Conservation (phyloP, 2,329 filamentous ascomycete species). For the Penicillium decumbens region DNA sequence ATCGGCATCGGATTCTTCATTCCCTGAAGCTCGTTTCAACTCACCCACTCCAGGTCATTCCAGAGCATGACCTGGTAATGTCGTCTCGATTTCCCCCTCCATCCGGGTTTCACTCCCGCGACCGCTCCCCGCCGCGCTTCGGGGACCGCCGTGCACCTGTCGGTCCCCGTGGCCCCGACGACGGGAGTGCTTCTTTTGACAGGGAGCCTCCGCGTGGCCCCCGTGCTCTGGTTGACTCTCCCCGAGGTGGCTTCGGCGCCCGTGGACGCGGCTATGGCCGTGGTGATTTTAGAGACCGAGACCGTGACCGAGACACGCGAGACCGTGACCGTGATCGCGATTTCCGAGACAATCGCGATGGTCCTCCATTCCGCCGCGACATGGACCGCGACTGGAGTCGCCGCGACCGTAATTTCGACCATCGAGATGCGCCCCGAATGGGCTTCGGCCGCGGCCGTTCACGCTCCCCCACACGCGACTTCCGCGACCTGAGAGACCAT, state of each 20-base stretch:
- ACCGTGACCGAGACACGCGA: slow-evolving; percentile 61
- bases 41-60: slow-evolving; percentile 13
- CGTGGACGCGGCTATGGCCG: slow-evolving; percentile 44
- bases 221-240: slow-evolving; percentile 68
- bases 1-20: slow-evolving; percentile 10
- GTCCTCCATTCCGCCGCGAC: slow-evolving; percentile 39
- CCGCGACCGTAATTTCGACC: slow-evolving; percentile 46
- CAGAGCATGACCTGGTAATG: slow-evolving; percentile 42
- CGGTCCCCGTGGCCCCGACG: slow-evolving; percentile 51
- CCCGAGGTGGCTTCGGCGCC: slow-evolving; percentile 49
- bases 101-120: slow-evolving; percentile 60
- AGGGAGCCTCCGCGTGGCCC: slow-evolving; percentile 77
- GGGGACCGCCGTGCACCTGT: slow-evolving; percentile 62
- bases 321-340: slow-evolving; percentile 44
- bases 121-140: slow-evolving; percentile 67
- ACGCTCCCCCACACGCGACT: slow-evolving; percentile 42
- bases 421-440: slow-evolving; percentile 37
- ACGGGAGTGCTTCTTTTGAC: slow-evolving; percentile 52
- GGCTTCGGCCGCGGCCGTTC: slow-evolving; percentile 46
- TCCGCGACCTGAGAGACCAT: slow-evolving; percentile 37
- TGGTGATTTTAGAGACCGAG: slow-evolving; percentile 37
- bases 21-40: background rate
- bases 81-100: slow-evolving; percentile 60
- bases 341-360: slow-evolving; percentile 40
- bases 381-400: slow-evolving; percentile 45